Conservation (phyloP, 116 monocot genomes). For the Papilionanthe hybrid region DNA sequence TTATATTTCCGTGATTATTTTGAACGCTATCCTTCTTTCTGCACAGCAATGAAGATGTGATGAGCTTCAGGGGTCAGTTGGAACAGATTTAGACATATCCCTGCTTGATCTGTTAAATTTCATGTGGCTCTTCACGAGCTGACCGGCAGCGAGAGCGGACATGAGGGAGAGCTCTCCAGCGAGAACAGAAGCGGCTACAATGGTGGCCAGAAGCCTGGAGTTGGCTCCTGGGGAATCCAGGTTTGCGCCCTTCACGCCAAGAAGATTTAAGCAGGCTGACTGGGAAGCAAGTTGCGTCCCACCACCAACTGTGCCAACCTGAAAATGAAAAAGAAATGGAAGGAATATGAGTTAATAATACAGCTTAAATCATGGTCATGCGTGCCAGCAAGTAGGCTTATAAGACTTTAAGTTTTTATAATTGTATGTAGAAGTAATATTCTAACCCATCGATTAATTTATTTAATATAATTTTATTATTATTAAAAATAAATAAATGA, state of each 20-base stretch:
- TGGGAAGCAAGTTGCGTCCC: slow-evolving; percentile 53
- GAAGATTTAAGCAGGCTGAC: slow-evolving; percentile 50
- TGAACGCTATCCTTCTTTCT: too few relatives aligned
- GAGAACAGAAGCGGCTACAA: slow-evolving; percentile 46
- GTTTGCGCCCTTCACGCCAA: slow-evolving; percentile 48
- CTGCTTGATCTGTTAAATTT: slow-evolving; percentile 52
- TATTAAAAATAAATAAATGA: too few relatives aligned
- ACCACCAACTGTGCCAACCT: slow-evolving; percentile 57
- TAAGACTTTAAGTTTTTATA: too few relatives aligned
- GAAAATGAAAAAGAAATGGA: neutral
- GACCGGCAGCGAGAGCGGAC: slow-evolving; percentile 55
- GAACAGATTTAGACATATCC: slow-evolving; percentile 22
- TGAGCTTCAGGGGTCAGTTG: neutral
- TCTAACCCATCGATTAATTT: too few relatives aligned
- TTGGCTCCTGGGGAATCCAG: slow-evolving; percentile 39
- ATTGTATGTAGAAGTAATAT: too few relatives aligned
- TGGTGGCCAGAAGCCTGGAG: slow-evolving; percentile 41
- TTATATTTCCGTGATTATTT: too few relatives aligned
- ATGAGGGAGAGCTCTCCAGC: slow-evolving; percentile 59
- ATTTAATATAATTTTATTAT: too few relatives aligned
- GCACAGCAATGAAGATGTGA: neutral
- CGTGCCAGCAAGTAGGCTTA: neutral
- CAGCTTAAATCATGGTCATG: slow-evolving; percentile 1
- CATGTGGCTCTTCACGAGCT: slow-evolving; percentile 60
- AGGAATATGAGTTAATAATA: neutral